Base-by-base conservation (phyloP, 768 basidiomycete species). In the Coprinopsis strossmayeri region DNA sequence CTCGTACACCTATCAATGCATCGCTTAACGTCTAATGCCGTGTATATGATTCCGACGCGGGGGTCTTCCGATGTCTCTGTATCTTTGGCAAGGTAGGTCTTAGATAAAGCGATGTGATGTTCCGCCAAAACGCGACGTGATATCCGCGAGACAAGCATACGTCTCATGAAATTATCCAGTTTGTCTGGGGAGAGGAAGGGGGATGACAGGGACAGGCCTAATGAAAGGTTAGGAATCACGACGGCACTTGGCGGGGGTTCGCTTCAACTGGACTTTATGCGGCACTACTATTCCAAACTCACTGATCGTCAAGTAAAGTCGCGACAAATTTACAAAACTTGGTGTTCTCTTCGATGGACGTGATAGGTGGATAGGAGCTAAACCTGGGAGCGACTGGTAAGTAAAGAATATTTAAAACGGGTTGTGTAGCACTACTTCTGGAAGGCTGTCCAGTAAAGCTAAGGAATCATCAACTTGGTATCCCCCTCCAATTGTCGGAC, bases 121-220 rank as follows among this genome's bases (percentile, higher is more conserved):
- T 93, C 89, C 3, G 82, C 87, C 20, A 95, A 75, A 26, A 95
- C 92, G 26, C 91, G 81, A 18, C 91, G 77, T 11, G 91, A 92
- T 62, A 93, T 92, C 46, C 91, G 78, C 1, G 91, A 93, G 42
- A 91, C 78, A 9, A 95, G 76, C 91, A 95, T 95, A 20, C 91
- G 81, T 20, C 82, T 78, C 85, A 92, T 90, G 63, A 92, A 91
- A 2, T 87, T 75, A 62, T 93, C 91, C 11, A 94, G 73, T 34
- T 78, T 74, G 50, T 91, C 89, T 0, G 91, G 84, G 0, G 79
- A 71, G 5, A 94, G 76, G 60, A 84, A 79, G 1, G 81, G 84
- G 13, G 91, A 91, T 0, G 89, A 81, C n/a, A 92, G 72, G 20
- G 91, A 90, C 26, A 93, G 69, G 3, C 91, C 90, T 3, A 93